Percentiles rank a stretch among this genome's conserved stretches.
Conservation (phyloP, 2,329 filamentous ascomycete genomes). For the Monilinia aucupariae region DNA sequence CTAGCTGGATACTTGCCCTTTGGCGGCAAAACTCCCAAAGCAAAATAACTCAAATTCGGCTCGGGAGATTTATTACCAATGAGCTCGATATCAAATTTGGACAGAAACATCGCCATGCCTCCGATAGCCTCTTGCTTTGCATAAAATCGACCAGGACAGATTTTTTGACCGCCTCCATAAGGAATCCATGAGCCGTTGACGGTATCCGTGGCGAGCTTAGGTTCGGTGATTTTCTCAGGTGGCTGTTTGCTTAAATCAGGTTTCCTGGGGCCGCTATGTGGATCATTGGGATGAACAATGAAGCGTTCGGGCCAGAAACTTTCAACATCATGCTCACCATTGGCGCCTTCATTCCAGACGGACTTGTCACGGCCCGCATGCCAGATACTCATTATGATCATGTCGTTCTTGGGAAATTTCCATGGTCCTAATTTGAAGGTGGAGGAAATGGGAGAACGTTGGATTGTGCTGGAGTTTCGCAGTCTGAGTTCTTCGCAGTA, state of each 20-base stretch:
- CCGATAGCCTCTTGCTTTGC: conserved; percentile 37
- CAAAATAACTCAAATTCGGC: conserved; percentile 23
- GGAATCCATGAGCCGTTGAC: conserved; percentile 36
- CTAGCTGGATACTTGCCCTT: conserved; percentile 20
- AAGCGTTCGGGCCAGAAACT: conserved; percentile 38
- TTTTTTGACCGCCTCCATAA: conserved; percentile 35
- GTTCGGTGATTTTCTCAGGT: conserved; percentile 17
- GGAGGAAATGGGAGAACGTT: conserved; percentile 20
- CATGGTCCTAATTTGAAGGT: conserved; percentile 32
- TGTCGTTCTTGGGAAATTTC: conserved; percentile 29
- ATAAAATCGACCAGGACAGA: conserved; percentile 38
- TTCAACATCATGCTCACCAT: conserved; percentile 31
- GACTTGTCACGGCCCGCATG: conserved; percentile 20
- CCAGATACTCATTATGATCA: conserved; percentile 30
- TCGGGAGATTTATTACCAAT: conserved; percentile 7
- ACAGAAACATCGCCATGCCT: conserved; percentile 33
- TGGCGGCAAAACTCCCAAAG: conserved; percentile 25
- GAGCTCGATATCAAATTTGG: conserved; percentile 35
- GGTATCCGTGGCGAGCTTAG: conserved; percentile 28
- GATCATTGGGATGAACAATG: conserved; percentile 32
- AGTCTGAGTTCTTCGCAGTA: conserved; percentile 37
- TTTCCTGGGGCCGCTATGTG: conserved; percentile 29
- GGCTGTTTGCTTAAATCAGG: neutral
- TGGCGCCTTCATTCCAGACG: conserved; percentile 34
- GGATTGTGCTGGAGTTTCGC: conserved; percentile 20